Conservation (phyloP, 225 moss, liverwort and hornwort genomes). For the Ulota crispa region DNA sequence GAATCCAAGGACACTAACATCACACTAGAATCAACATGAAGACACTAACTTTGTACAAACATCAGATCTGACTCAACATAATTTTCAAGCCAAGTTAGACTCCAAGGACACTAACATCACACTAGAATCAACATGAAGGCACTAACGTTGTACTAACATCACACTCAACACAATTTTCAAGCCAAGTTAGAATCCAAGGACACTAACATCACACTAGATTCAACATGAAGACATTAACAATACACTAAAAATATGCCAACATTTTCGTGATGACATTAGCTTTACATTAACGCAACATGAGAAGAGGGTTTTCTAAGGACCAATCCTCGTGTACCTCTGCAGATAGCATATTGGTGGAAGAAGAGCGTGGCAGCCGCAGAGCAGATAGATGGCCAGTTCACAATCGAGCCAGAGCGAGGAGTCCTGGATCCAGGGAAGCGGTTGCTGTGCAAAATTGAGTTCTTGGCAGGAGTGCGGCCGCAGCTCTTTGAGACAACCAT, state of each 20-base stretch:
- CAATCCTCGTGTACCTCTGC: not conserved
- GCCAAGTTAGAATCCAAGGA: no score
- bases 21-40: no score
- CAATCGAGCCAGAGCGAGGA: slow-evolving; percentile 68
- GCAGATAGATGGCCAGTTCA: slow-evolving; percentile 70
- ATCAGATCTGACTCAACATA: no score
- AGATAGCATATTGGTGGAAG: slow-evolving; percentile 77
- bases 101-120: not conserved
- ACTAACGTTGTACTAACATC: no score
- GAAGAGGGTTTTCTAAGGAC: not conserved
- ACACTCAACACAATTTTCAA: no score
- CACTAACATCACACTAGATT: no score
- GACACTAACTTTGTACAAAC: not conserved
- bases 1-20: not conserved
- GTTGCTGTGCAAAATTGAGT: slow-evolving; percentile 75
- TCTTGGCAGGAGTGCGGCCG: slow-evolving; percentile 73
- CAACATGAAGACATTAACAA: no score
- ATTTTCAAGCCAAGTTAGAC: no score
- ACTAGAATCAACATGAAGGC: no score
- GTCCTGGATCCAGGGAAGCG: slow-evolving; percentile 68
- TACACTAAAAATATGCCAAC: no score
- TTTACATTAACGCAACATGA: not conserved
- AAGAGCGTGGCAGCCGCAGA: slow-evolving; percentile 70
- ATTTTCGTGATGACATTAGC: not conserved
- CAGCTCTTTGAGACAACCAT: slow-evolving; percentile 78